Conservation (phyloP, 768 basidiomycete species). For the Mycena indigotica region DNA sequence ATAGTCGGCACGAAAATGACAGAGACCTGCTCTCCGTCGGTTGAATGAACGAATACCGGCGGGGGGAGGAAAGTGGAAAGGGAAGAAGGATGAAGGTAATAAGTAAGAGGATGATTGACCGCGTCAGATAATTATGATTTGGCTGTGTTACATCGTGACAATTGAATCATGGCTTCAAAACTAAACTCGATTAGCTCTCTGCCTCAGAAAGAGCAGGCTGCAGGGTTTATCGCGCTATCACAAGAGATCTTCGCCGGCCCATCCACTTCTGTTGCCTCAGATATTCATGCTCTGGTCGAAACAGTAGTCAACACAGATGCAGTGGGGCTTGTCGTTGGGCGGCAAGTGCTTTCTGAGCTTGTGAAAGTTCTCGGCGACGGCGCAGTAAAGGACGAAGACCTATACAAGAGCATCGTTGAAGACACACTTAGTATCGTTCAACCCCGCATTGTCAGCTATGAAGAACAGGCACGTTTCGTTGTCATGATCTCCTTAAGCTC, state of each 20-base stretch:
- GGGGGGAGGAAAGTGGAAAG: slow-evolving; percentile 7
- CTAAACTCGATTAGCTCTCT: slow-evolving; percentile 64
- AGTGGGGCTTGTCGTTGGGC: slow-evolving; percentile 83
- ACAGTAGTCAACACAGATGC: slow-evolving; percentile 81
- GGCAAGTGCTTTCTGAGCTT: slow-evolving; percentile 85
- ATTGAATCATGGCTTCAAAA: slow-evolving; percentile 59
- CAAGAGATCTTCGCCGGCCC: slow-evolving; percentile 62
- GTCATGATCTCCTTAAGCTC: slow-evolving; percentile 1
- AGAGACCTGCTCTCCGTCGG: slow-evolving; percentile 22
- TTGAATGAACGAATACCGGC: slow-evolving; percentile 7
- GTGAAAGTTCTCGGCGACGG: slow-evolving; percentile 68
- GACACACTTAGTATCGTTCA: slow-evolving; percentile 72
- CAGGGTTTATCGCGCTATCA: slow-evolving; percentile 71
- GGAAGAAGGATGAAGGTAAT: slow-evolving; percentile 14
- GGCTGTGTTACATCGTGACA: too few relatives aligned
- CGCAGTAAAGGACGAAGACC: slow-evolving; percentile 51
- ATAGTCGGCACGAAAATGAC: slow-evolving; percentile 30
- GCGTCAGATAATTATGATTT: too few relatives aligned
- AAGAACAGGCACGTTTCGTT: slow-evolving; percentile 75
- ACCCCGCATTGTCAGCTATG: slow-evolving; percentile 85
- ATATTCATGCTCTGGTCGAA: slow-evolving; percentile 75
- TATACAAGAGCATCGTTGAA: slow-evolving; percentile 74
- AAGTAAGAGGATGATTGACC: too few relatives aligned
- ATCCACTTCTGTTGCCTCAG: slow-evolving; percentile 42
- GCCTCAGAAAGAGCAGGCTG: slow-evolving; percentile 83